phyloP scores from a whole-genome alignment of 768 basidiomycete species.

The Imleria badia region DNA sequence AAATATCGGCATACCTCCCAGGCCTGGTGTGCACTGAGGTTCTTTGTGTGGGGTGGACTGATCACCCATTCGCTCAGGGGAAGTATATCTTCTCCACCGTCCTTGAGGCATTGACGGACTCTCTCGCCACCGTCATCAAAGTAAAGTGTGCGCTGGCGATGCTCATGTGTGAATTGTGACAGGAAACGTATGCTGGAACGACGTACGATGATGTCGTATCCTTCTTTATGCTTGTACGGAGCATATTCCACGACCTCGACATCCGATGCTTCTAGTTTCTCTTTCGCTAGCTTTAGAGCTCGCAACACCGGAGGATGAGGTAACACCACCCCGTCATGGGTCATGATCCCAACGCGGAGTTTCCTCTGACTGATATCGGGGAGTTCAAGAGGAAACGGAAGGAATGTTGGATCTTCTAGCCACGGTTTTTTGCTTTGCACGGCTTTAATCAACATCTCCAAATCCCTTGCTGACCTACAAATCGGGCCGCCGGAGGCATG shows the following conservation, averaged over 20 bases:
- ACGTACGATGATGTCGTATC: conserved; percentile 33
- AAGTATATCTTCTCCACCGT: conserved; percentile 35
- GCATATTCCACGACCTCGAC: conserved; percentile 39
- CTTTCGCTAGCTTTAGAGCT: conserved; percentile 38
- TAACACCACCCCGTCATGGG: conserved; percentile 37
- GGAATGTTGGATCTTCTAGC: conserved; percentile 36
- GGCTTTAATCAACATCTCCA: conserved; percentile 20
- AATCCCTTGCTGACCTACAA: conserved; percentile 28
- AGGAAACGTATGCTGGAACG: too few species aligned
- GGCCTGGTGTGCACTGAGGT: conserved; percentile 21
- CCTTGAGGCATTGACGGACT: conserved; percentile 20
- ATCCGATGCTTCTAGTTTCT: conserved; percentile 34
- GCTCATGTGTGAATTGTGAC: neutral
- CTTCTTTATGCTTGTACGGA: conserved; percentile 36
- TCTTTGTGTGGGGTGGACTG: conserved; percentile 24
- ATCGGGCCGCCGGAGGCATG: conserved; percentile 21
- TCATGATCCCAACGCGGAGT: conserved; percentile 28
- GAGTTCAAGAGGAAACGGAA: conserved; percentile 30
- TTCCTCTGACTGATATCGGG: conserved; percentile 28
- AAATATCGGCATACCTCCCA: conserved; percentile 29
- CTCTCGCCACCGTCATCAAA: conserved; percentile 39
- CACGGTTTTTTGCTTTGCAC: conserved; percentile 39
- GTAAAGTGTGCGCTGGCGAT: conserved; percentile 35
- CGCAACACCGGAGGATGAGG: conserved; percentile 44
- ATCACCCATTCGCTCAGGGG: conserved; percentile 40